These are phyloP conservation scores for Trametes punicea DNA, from an alignment of 768 basidiomycete genomes.

Conservation along the genomic window DNA sequence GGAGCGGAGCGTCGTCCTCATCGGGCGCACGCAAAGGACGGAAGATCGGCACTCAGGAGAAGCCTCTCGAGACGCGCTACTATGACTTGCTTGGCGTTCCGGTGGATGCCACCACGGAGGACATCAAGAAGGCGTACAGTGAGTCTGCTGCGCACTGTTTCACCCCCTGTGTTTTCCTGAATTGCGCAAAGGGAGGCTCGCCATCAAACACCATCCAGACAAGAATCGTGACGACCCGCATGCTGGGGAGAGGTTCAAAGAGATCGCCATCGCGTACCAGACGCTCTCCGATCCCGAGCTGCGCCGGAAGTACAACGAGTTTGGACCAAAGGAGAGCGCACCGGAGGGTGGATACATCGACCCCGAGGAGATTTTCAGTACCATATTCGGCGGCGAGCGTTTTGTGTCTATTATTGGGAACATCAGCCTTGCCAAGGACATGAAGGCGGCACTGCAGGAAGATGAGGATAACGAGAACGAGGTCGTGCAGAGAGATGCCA, in stretches of 20 bases:
- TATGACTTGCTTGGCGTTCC: conserved; percentile 82
- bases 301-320: conserved; percentile 87
- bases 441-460: conserved; percentile 91
- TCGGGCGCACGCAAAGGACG: conserved; percentile 46
- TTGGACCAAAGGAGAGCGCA: conserved; percentile 78
- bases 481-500: conserved; percentile 46
- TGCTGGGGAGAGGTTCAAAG: conserved; percentile 87
- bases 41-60: conserved; percentile 86
- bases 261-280: conserved; percentile 87
- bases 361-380: conserved; percentile 66
- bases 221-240: conserved; percentile 86
- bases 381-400: conserved; percentile 85
- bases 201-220: conserved; percentile 90
- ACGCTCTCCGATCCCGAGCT: conserved; percentile 75
- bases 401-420: conserved; percentile 87
- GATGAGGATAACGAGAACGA: conserved; percentile 43
- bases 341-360: conserved; percentile 87
- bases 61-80: conserved; percentile 86
- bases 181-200: conserved; percentile 56
- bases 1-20: conserved; percentile 15
- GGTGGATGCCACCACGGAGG: conserved; percentile 72
- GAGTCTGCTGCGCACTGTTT: conserved; percentile 20
- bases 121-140: conserved; percentile 92
- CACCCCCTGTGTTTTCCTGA: background rate
- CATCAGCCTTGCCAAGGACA: conserved; percentile 84